Evolutionary conservation across 106 monocot genomes (phyloP).

Genomic region (Apostasia shenzhenica): DNA sequence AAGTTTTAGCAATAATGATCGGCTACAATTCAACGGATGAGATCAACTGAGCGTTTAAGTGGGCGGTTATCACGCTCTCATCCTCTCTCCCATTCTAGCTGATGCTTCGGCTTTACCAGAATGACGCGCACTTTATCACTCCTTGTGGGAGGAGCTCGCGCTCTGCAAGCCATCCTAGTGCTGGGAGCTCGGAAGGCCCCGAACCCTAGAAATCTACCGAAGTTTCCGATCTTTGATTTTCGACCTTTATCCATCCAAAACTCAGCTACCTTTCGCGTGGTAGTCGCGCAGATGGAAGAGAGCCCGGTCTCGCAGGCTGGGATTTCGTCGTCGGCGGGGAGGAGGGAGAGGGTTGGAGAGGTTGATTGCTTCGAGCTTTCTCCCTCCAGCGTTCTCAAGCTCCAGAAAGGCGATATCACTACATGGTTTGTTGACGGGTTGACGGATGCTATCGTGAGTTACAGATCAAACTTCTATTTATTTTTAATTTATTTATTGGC

Average conservation of each 20-base stretch:
- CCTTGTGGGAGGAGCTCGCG: background rate
- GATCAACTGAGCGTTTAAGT: too few species aligned
- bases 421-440: slow-evolving; percentile 70
- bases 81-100: too few species aligned
- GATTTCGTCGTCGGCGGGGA: background rate
- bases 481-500: background rate
- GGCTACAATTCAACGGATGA: too few species aligned
- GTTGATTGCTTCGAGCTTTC: slow-evolving; percentile 46
- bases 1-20: too few species aligned
- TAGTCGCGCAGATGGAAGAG: background rate
- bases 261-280: background rate
- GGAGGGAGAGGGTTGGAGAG: slow-evolving; percentile 3
- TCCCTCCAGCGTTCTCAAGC: slow-evolving; percentile 46
- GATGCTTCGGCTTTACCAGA: too few species aligned
- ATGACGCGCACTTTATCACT: background rate
- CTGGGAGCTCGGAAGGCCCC: background rate
- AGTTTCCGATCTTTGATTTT: background rate
- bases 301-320: background rate
- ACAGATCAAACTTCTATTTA: background rate
- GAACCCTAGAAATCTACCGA: background rate
- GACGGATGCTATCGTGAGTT: slow-evolving; percentile 78
- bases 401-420: slow-evolving; percentile 79
- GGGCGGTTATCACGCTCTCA: too few species aligned
- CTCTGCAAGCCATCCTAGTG: background rate
- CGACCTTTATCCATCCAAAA: background rate